Evolutionary conservation across 2,329 filamentous ascomycete genomes (phyloP).

Genomic region (Dactylonectria estremocensis): DNA sequence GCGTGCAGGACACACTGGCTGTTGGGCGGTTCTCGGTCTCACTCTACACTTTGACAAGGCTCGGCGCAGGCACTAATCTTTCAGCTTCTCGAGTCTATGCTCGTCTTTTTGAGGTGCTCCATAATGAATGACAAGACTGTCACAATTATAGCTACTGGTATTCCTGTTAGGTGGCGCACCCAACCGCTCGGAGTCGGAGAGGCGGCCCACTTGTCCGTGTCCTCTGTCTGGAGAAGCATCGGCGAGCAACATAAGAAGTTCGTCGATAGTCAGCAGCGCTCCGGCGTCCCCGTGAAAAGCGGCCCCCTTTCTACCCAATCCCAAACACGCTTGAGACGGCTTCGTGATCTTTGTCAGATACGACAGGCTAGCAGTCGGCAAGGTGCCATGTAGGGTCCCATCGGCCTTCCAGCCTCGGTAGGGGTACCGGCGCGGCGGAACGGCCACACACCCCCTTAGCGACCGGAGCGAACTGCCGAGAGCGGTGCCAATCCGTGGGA

Average conservation of each 20-base stretch:
- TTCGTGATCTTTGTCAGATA: slow-evolving; percentile 38
- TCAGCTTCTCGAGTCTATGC: slow-evolving; percentile 10
- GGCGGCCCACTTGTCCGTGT: slow-evolving; percentile 21
- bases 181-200: slow-evolving; percentile 15
- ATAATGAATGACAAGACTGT: background rate
- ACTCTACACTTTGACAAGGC: slow-evolving; percentile 3
- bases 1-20: slow-evolving; percentile 29
- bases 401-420: slow-evolving; percentile 40
- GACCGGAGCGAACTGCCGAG: slow-evolving; percentile 45
- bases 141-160: no score
- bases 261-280: background rate
- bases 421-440: slow-evolving; percentile 46
- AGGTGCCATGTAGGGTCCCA: slow-evolving; percentile 24
- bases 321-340: slow-evolving; percentile 48
- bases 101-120: background rate
- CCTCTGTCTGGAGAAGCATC: slow-evolving; percentile 20
- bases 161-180: slow-evolving; percentile 6
- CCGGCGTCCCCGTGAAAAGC: slow-evolving; percentile 45
- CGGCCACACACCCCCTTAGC: slow-evolving; percentile 27
- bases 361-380: slow-evolving; percentile 29
- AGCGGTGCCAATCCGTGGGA: slow-evolving; percentile 33
- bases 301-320: slow-evolving; percentile 30
- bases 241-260: slow-evolving; percentile 1
- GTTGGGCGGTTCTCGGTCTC: slow-evolving; percentile 11
- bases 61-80: slow-evolving; percentile 13